Evolutionary conservation across 2,329 filamentous ascomycete species (phyloP).

Genomic region (Fusarium sp.): DNA sequence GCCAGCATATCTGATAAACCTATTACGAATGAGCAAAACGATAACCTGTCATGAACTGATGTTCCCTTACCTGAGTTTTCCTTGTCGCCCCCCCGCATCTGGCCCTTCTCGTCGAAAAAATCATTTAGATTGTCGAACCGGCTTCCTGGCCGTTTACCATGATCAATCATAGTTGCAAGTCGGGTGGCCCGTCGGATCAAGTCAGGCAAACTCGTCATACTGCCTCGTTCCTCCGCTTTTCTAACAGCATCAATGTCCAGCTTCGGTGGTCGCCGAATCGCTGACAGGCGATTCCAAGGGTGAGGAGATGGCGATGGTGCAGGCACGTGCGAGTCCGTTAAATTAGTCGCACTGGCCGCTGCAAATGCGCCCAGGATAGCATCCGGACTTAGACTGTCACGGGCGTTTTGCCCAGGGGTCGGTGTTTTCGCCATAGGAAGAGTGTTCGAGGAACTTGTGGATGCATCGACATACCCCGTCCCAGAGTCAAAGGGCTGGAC

Average conservation of each 20-base stretch:
- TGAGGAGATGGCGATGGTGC: conserved; percentile 46
- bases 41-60: conserved; percentile 43
- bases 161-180: conserved; percentile 87
- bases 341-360: conserved; percentile 59
- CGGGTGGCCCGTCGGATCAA: conserved; percentile 89
- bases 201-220: conserved; percentile 90
- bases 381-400: conserved; percentile 53
- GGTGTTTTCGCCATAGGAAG: conserved; percentile 47
- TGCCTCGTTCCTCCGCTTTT: conserved; percentile 84
- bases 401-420: conserved; percentile 24
- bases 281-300: conserved; percentile 61
- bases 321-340: conserved; percentile 47
- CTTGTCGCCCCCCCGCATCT: conserved; percentile 53
- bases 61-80: conserved; percentile 52
- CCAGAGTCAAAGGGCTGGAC: conserved; percentile 57
- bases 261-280: conserved; percentile 73
- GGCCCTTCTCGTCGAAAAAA: conserved; percentile 59
- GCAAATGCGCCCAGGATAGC: conserved; percentile 63
- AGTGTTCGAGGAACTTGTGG: conserved; percentile 59
- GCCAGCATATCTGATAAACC: conserved; percentile 73
- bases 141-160: conserved; percentile 74
- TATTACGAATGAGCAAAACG: conserved; percentile 60
- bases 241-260: conserved; percentile 85
- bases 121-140: conserved; percentile 65
- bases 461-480: conserved; percentile 60